A percentile compares a stretch with the other conserved stretches of the same genome.
phyloP scores from a whole-genome alignment of 1,284 basidiomycete genomes.

The Cutaneotrichosporon sp. region DNA sequence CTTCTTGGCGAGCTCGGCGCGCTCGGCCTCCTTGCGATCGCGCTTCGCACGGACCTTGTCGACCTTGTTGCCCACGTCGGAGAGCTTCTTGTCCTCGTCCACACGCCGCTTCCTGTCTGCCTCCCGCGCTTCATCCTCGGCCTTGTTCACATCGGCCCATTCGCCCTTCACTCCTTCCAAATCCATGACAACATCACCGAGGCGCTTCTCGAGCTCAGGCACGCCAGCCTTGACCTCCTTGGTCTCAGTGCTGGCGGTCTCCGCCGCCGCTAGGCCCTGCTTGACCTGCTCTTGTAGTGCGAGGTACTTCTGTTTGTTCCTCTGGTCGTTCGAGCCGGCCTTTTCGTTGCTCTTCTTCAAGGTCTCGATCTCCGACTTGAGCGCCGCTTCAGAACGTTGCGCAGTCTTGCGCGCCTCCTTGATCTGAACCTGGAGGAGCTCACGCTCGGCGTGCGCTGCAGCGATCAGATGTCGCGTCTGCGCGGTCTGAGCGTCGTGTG shows the following conservation, averaged over 20 bases:
- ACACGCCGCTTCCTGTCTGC: slow-evolving; percentile 38
- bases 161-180: slow-evolving; percentile 37
- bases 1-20: slow-evolving; percentile 41
- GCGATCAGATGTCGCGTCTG: slow-evolving; percentile 48
- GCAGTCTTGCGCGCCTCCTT: slow-evolving; percentile 51
- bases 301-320: slow-evolving; percentile 51
- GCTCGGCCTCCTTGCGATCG: slow-evolving; percentile 50
- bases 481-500: slow-evolving; percentile 45
- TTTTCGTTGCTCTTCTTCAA: slow-evolving; percentile 52
- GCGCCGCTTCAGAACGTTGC: slow-evolving; percentile 50
- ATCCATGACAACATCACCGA: slow-evolving; percentile 32
- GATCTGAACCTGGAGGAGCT: slow-evolving; percentile 47
- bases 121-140: slow-evolving; percentile 45
- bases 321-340: slow-evolving; percentile 47
- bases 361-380: slow-evolving; percentile 50
- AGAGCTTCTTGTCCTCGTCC: slow-evolving; percentile 49
- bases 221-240: slow-evolving; percentile 37
- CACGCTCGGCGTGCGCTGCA: slow-evolving; percentile 46
- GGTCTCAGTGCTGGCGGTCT: slow-evolving; percentile 44
- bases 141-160: slow-evolving; percentile 36
- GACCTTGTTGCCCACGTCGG: slow-evolving; percentile 62
- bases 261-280: slow-evolving; percentile 50
- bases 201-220: slow-evolving; percentile 35
- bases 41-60: slow-evolving; percentile 68
- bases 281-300: slow-evolving; percentile 54